A percentile compares a stretch with the other conserved stretches of the same genome.
These are phyloP conservation scores for Poa pratensis DNA, from an alignment of 176 grass and related monocot species.

Conservation along the genomic window DNA sequence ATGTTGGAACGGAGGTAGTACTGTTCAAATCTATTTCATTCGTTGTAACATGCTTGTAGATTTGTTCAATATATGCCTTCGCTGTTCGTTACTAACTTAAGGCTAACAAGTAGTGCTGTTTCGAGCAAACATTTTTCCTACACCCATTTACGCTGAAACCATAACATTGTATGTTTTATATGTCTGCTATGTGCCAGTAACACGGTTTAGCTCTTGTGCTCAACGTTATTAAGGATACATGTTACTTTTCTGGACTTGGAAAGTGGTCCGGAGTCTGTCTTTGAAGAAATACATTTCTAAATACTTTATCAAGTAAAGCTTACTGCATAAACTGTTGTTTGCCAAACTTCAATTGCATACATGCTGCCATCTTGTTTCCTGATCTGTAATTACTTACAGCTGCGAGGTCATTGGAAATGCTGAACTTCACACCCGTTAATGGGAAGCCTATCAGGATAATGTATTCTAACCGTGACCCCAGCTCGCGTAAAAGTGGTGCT, in stretches of 20 bases:
- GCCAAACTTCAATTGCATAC: not conserved
- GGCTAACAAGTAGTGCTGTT: not conserved
- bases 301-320: not conserved
- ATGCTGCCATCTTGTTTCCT: not conserved
- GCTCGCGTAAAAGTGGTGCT: slow-evolving; percentile 64
- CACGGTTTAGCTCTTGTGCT: not conserved
- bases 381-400: slow-evolving; percentile 39
- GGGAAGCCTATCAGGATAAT: slow-evolving; percentile 74
- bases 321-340: not conserved
- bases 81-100: not conserved
- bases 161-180: not conserved
- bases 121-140: not conserved
- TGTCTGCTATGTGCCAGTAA: not conserved
- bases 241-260: not conserved
- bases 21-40: slow-evolving; percentile 1
- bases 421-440: slow-evolving; percentile 68
- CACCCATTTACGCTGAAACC: not conserved
- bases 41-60: not conserved
- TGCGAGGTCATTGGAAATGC: slow-evolving; percentile 59
- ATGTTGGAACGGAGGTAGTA: not conserved
- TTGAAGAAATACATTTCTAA: not conserved
- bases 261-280: not conserved
- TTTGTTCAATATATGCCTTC: not conserved
- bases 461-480: slow-evolving; percentile 88
- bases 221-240: not conserved